Evolutionary conservation across 2,329 filamentous ascomycete genomes (phyloP).

Genomic region (Epichloe amarillans): DNA sequence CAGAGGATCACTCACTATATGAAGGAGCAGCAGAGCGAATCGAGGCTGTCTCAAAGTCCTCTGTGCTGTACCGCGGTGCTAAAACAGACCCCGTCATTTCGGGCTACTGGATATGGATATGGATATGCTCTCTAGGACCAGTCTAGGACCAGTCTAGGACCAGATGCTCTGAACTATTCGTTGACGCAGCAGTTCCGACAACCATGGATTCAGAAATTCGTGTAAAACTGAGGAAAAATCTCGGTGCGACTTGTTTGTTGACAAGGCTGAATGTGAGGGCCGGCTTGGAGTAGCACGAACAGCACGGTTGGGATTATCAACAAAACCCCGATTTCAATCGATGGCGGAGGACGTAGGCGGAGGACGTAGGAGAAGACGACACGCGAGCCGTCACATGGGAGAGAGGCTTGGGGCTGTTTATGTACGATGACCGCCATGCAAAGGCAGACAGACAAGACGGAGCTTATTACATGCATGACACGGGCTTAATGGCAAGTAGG

Average conservation of each 20-base stretch:
- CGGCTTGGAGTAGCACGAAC: not conserved
- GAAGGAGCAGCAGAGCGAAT: slow-evolving; percentile 56
- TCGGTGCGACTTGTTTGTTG: not conserved
- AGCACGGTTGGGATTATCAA: not conserved
- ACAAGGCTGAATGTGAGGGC: not conserved
- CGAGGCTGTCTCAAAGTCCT: slow-evolving; percentile 55
- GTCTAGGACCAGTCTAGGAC: no score
- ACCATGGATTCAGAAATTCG: not conserved
- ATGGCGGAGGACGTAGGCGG: not conserved
- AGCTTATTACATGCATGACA: not conserved
- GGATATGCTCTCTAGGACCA: not conserved
- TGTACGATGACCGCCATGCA: not conserved
- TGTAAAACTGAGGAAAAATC: not conserved
- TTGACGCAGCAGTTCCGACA: not conserved
- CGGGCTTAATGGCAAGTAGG: not conserved
- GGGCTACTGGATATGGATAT: slow-evolving; percentile 6
- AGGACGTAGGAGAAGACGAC: not conserved
- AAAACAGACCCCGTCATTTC: slow-evolving; percentile 19
- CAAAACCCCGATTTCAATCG: not conserved
- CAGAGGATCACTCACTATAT: slow-evolving; percentile 36
- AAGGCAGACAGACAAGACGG: not conserved
- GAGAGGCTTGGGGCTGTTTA: not conserved
- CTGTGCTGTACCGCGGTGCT: slow-evolving; percentile 24
- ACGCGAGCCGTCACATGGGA: not conserved
- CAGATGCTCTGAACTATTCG: not conserved